Base-by-base conservation (phyloP, 352 stramenopile genomes). In the Elongisporangium prolatum region DNA sequence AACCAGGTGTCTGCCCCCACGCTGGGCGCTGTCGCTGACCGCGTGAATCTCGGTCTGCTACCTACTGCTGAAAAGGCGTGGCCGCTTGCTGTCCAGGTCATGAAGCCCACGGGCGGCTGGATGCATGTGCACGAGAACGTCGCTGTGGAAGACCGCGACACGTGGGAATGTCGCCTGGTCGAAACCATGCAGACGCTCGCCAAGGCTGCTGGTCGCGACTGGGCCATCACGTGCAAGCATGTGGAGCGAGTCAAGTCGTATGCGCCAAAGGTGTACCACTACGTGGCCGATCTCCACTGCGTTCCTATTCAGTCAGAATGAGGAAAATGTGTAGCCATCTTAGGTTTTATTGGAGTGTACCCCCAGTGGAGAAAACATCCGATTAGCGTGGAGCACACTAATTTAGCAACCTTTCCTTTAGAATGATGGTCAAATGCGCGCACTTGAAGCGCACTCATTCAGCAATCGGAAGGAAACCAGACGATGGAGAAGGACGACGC, bases 41-140 rank as follows among this genome's bases (percentile, higher is more conserved):
- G 96, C 22, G 91, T 99, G 13, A 98, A 97, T 57, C 63, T 99
- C 18, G 96, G 96, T 24, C 69, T 99, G 21, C 77, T 99, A 52
- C 96, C 96, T 0, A 98, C 90, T 49, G 97, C 89, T 48, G 88
- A 98, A 74, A 96, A 96, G 63, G 93, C 92, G 24, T 99, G 95
- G 94, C 74, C 77, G 37, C 76, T 96, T 18, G 95, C 93, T 8
- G 81, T 98, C n/a, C 69, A 93, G 60, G 93, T 96, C 48, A 67
- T 99, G 21, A 96, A 97, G 53, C 63, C 68, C 2, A 61, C 60
- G 3, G 95, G 95, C 44, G 95, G 94, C 7, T 98, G 91, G 93
- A 71, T 99, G 40, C 96, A 99, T 66, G 79, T 99, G 40, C 96
- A 99, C 67, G 96, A 93, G 51, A 99, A 98, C 61, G 94, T 98